Evolutionary conservation across 176 grass and related monocot species (phyloP).

Genomic region (Aegilops bicornis): DNA sequence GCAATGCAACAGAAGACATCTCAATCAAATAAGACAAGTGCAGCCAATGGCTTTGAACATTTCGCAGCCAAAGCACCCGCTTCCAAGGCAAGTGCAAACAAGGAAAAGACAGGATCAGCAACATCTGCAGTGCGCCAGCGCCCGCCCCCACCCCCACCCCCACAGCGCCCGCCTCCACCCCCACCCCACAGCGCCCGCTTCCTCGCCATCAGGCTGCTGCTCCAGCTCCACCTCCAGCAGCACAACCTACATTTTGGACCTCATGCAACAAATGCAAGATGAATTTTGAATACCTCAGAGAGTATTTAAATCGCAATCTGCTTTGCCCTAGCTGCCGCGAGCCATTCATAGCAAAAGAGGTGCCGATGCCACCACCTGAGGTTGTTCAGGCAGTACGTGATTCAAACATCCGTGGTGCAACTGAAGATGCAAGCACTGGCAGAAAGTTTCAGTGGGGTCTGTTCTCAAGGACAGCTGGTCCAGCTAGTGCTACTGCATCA

Average conservation of each 20-base stretch:
- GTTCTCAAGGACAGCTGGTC: slow-evolving; percentile 58
- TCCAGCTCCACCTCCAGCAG: not conserved
- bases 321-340: slow-evolving; percentile 33
- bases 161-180: not conserved
- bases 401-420: slow-evolving; percentile 22
- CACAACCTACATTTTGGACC: slow-evolving; percentile 42
- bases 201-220: not conserved
- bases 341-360: slow-evolving; percentile 39
- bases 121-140: not conserved
- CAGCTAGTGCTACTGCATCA: slow-evolving; percentile 65
- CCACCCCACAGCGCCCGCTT: not conserved
- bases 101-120: slow-evolving; percentile 20
- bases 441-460: slow-evolving; percentile 45
- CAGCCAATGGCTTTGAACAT: slow-evolving; percentile 15
- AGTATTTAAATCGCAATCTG: slow-evolving; percentile 40
- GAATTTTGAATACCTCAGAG: slow-evolving; percentile 44
- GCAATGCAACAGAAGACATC: not conserved
- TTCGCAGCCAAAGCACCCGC: slow-evolving; percentile 6
- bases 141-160: not conserved
- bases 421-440: slow-evolving; percentile 25
- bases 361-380: slow-evolving; percentile 24
- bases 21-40: slow-evolving; percentile 10
- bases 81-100: slow-evolving; percentile 6
- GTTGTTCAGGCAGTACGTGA: slow-evolving; percentile 10
- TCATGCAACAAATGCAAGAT: slow-evolving; percentile 49